Percentiles rank a stretch among this genome's conserved stretches.
phyloP scores from a whole-genome alignment of 176 grass and related monocot genomes.

The Eleusine coracana region DNA sequence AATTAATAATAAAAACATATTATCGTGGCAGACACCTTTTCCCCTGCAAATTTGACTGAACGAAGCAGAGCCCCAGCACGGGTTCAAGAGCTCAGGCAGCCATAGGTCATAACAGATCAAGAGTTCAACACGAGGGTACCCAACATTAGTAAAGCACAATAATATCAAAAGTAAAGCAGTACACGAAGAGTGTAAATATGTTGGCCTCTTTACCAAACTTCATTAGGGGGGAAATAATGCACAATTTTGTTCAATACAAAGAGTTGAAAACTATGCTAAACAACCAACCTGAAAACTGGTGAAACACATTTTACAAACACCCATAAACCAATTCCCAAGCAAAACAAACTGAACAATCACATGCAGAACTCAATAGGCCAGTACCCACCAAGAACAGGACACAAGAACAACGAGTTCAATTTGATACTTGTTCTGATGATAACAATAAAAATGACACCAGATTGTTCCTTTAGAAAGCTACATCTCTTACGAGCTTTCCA shows the following conservation, averaged over 20 bases:
- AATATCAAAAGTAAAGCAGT: background rate
- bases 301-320: constrained; percentile 45
- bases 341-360: constrained; percentile 11
- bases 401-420: background rate
- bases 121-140: background rate
- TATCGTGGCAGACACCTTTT: background rate
- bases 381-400: background rate
- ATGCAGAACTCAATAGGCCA: background rate
- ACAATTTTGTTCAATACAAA: constrained; percentile 41
- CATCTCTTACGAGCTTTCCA: constrained; percentile 12
- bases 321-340: background rate
- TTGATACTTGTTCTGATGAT: constrained; percentile 21
- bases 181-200: background rate
- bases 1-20: no score
- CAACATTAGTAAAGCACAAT: background rate
- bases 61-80: background rate
- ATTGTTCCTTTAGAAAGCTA: constrained; percentile 33
- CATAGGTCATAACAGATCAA: background rate
- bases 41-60: background rate
- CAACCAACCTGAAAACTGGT: background rate
- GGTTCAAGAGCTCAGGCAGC: background rate
- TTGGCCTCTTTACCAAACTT: constrained; percentile 11
- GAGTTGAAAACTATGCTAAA: constrained; percentile 4
- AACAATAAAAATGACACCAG: constrained; percentile 21
- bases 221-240: background rate